phyloP scores from a whole-genome alignment of 441 rosid species.

The Populus tomentosa region DNA sequence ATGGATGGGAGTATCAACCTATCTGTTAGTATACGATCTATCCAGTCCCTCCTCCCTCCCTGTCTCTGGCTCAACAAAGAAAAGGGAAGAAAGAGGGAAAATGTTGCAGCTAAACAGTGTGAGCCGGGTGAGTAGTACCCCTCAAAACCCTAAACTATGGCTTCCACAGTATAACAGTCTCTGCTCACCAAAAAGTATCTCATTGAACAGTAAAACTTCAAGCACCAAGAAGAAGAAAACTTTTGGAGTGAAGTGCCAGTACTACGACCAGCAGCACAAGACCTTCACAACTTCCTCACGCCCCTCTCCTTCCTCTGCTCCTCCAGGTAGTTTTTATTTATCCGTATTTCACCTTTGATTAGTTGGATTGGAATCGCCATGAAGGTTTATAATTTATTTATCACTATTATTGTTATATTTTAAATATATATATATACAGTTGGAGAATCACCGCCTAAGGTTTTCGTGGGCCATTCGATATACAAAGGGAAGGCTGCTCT shows the following conservation, averaged over 20 bases:
- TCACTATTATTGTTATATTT: not conserved
- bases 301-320: conserved; percentile 16
- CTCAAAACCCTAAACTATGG: conserved; percentile 26
- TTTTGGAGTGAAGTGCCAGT: conserved; percentile 51
- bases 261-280: conserved; percentile 38
- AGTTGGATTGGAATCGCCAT: not conserved
- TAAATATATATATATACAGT: not conserved
- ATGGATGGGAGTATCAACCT: not conserved
- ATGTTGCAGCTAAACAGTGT: conserved; percentile 46
- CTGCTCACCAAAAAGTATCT: not conserved
- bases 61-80: not conserved
- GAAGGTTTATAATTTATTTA: not conserved
- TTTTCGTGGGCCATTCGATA: conserved; percentile 77
- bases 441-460: conserved; percentile 45
- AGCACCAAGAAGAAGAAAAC: conserved; percentile 11
- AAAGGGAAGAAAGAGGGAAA: not conserved
- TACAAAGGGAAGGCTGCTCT: conserved; percentile 98
- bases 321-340: not conserved
- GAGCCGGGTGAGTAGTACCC: conserved; percentile 26
- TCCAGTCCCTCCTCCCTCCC: not conserved
- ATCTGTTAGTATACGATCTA: not conserved
- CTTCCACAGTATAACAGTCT: conserved; percentile 4
- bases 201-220: not conserved
- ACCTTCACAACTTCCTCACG: conserved; percentile 25
- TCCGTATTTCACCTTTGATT: not conserved